phyloP scores from a whole-genome alignment of 495 filamentous ascomycete genomes.

The Penicillium salamii region DNA sequence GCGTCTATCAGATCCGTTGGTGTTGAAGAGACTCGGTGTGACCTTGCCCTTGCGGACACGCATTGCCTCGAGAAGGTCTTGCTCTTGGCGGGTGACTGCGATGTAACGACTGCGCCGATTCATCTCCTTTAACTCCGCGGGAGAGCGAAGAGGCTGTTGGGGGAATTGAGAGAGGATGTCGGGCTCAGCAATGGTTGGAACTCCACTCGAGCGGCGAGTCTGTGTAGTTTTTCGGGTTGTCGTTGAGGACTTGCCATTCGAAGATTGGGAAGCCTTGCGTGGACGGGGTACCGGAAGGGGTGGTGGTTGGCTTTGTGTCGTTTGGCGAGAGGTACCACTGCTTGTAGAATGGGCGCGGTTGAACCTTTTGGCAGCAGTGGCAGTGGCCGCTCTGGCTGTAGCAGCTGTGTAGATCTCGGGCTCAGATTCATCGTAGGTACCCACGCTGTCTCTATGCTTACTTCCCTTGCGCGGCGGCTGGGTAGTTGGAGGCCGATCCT shows the following conservation, averaged over 20 bases:
- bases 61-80: constrained; percentile 78
- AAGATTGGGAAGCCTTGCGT: constrained; percentile 20
- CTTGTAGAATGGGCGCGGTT: constrained; percentile 29
- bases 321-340: constrained; percentile 27
- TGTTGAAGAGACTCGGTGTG: constrained; percentile 62
- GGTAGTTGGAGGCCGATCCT: constrained; percentile 24
- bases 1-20: constrained; percentile 20
- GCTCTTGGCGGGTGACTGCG: constrained; percentile 83
- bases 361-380: constrained; percentile 23
- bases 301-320: constrained; percentile 11
- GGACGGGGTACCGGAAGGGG: constrained; percentile 10
- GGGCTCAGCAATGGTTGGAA: constrained; percentile 34
- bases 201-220: constrained; percentile 33
- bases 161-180: constrained; percentile 27
- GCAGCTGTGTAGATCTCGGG: constrained; percentile 43
- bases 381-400: constrained; percentile 34
- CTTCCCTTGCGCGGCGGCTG: constrained; percentile 5
- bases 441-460: constrained; percentile 35
- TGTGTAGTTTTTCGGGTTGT: constrained; percentile 20
- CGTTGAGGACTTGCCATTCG: constrained; percentile 25
- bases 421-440: constrained; percentile 38
- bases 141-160: constrained; percentile 15
- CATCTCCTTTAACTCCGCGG: constrained; percentile 28
- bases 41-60: constrained; percentile 73
- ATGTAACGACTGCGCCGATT: constrained; percentile 65